Percentiles rank a stretch among this genome's conserved stretches.
phyloP scores from a whole-genome alignment of 2,329 filamentous ascomycete species.

The Ilyonectria robusta region DNA sequence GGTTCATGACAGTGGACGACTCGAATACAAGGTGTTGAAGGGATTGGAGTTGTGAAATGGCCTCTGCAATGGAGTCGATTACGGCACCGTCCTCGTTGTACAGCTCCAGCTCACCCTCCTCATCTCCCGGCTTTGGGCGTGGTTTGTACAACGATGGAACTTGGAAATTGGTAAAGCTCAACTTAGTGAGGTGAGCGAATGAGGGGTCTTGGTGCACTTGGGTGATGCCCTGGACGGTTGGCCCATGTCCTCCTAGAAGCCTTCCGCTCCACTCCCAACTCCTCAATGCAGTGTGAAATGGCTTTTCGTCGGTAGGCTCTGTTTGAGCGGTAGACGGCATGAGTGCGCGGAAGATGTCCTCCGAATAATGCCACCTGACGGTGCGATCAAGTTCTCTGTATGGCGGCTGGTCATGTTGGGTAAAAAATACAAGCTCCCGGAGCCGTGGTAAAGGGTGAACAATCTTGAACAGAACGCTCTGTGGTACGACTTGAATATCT shows the following conservation, averaged over 20 bases:
- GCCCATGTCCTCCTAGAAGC: conserved; percentile 61
- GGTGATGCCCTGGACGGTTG: conserved; percentile 63
- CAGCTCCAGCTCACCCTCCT: conserved; percentile 49
- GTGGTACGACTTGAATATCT: conserved; percentile 76
- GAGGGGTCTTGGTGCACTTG: conserved; percentile 67
- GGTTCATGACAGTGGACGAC: conserved; percentile 80
- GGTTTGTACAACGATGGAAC: conserved; percentile 62
- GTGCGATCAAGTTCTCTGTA: conserved; percentile 71
- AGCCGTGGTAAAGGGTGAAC: conserved; percentile 77
- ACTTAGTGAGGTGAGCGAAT: conserved; percentile 70
- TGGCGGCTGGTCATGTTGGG: conserved; percentile 77
- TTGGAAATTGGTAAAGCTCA: conserved; percentile 76
- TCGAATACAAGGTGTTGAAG: conserved; percentile 81
- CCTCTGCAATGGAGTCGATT: conserved; percentile 51
- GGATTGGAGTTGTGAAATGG: conserved; percentile 66
- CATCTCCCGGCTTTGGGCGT: conserved; percentile 51
- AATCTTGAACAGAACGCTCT: conserved; percentile 61
- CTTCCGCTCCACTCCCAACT: conserved; percentile 76
- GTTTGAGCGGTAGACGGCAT: conserved; percentile 62
- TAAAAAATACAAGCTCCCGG: conserved; percentile 78
- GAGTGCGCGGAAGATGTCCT: conserved; percentile 75
- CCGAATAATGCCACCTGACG: conserved; percentile 79
- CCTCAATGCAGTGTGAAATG: conserved; percentile 55
- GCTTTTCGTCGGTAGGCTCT: conserved; percentile 50
- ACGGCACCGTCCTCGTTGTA: conserved; percentile 61